phyloP scores from a whole-genome alignment of 371 early-diverging fungal genomes.

The Mucor ambiguus region DNA sequence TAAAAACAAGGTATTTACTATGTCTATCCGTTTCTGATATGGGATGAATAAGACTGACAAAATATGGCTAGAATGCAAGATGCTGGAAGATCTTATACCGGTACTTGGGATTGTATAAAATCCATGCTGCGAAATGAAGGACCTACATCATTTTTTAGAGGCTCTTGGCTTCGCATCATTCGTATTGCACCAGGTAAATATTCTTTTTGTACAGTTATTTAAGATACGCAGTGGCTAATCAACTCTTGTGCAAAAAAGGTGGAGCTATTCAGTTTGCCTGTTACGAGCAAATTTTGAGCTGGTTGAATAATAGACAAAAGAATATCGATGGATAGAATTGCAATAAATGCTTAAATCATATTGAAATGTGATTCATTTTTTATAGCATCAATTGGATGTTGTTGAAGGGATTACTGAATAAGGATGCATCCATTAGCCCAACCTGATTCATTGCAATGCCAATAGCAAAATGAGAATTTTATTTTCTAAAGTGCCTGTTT shows the following conservation, averaged over 20 bases:
- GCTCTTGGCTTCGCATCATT: conserved; percentile 52
- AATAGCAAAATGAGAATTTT: too few species aligned
- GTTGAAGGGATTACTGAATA: too few species aligned
- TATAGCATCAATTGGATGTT: too few species aligned
- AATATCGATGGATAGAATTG: not conserved
- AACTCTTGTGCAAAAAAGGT: conserved; percentile 18
- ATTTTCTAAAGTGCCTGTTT: too few species aligned
- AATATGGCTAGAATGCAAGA: conserved; percentile 51
- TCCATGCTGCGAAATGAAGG: conserved; percentile 49
- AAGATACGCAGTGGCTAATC: not conserved
- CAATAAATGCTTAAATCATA: not conserved
- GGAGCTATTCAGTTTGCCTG: conserved; percentile 54
- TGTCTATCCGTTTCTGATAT: too few species aligned
- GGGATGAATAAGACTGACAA: not conserved
- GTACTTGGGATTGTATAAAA: conserved; percentile 47
- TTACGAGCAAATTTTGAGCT: conserved; percentile 42
- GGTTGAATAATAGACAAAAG: conserved; percentile 25
- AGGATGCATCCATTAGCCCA: too few species aligned
- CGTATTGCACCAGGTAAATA: conserved; percentile 56
- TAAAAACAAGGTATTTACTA: conserved; percentile 39
- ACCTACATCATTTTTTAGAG: conserved; percentile 46
- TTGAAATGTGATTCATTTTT: too few species aligned
- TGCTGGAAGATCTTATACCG: conserved; percentile 38
- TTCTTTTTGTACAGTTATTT: not conserved
- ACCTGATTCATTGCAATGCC: too few species aligned